Conservation (phyloP, 768 basidiomycete genomes). For the Boletus rubroflammeus region DNA sequence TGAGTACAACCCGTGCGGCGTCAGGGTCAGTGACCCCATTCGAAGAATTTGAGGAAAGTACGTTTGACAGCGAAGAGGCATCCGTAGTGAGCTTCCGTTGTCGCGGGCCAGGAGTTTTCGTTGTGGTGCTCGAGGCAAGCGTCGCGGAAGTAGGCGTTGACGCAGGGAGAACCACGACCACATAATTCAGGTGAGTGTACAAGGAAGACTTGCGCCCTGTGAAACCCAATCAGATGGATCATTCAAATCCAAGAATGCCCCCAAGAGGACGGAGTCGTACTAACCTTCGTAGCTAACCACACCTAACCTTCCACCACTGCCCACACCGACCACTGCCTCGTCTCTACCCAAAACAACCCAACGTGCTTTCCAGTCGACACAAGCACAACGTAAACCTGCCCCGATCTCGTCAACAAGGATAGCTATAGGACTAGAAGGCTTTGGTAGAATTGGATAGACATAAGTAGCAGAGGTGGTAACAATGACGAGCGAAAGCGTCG, state of each 20-base stretch:
- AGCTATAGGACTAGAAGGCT: conserved; percentile 62
- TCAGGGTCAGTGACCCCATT: conserved; percentile 46
- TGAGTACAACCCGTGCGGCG: conserved; percentile 76
- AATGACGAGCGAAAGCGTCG: conserved; percentile 67
- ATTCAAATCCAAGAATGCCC: neutral
- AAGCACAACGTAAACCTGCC: conserved; percentile 77
- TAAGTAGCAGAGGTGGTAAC: conserved; percentile 85
- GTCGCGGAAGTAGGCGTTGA: conserved; percentile 53
- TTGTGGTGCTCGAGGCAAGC: conserved; percentile 53
- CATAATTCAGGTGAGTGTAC: conserved; percentile 73
- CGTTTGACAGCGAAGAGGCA: conserved; percentile 8
- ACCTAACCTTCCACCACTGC: conserved; percentile 74
- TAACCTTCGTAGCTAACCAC: conserved; percentile 92
- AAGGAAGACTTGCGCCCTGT: conserved; percentile 61
- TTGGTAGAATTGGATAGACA: conserved; percentile 69
- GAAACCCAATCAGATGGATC: neutral
- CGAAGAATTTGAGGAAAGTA: conserved; percentile 32
- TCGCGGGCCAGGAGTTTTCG: conserved; percentile 39
- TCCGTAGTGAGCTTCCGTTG: conserved; percentile 25
- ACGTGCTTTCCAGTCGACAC: conserved; percentile 67
- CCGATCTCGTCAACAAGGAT: conserved; percentile 84
- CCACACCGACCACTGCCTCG: conserved; percentile 88
- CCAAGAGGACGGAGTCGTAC: neutral
- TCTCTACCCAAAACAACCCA: conserved; percentile 85
- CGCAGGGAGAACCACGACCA: conserved; percentile 87